These are phyloP conservation scores for Panaeolus papilionaceus DNA, from an alignment of 768 basidiomycete species.

Conservation along the genomic window DNA sequence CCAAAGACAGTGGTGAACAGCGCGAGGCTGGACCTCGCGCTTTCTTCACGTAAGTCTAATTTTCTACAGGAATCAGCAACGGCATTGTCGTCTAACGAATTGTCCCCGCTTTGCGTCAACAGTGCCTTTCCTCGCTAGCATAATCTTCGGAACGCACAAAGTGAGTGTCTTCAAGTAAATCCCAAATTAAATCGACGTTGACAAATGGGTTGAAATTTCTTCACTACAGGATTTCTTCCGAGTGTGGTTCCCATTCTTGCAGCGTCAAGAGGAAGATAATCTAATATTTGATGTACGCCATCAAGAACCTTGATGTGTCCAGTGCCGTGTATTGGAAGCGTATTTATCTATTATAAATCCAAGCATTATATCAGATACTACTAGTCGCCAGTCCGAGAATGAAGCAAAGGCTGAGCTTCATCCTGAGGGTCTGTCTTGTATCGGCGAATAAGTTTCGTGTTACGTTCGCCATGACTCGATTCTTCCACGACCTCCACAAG, in stretches of 20 bases:
- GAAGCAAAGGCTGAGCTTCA: slow-evolving; percentile 2
- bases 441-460: slow-evolving; percentile 39
- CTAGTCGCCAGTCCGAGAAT: neutral
- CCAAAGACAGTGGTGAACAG: slow-evolving; percentile 11
- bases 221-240: neutral
- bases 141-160: slow-evolving; percentile 6
- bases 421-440: slow-evolving; percentile 27
- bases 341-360: neutral
- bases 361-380: neutral
- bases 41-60: neutral
- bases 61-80: no score
- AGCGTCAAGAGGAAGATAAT: neutral
- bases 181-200: neutral
- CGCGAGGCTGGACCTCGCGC: slow-evolving; percentile 2
- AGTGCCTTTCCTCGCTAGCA: slow-evolving; percentile 8
- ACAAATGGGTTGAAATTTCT: neutral
- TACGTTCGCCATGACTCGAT: slow-evolving; percentile 40
- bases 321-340: neutral
- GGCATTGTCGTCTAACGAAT: neutral
- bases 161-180: neutral
- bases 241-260: slow-evolving; percentile 7
- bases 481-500: slow-evolving; percentile 54
- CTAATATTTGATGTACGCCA: neutral
- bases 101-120: neutral
- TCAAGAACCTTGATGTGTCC: neutral